These are phyloP conservation scores for Starmerella bacillaris DNA, from an alignment of 805 yeast species.

Conservation along the genomic window DNA sequence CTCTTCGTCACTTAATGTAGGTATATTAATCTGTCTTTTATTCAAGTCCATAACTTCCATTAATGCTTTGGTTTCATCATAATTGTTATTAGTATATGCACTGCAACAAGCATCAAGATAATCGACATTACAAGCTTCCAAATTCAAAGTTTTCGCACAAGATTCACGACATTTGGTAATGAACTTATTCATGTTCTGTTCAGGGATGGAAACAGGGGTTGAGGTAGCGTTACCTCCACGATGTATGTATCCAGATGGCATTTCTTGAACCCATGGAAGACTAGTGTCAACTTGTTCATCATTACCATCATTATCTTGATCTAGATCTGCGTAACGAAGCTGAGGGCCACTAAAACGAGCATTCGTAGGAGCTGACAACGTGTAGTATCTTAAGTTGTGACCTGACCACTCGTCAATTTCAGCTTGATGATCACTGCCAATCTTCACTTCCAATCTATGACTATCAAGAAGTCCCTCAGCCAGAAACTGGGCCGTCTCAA, in stretches of 20 bases:
- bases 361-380: conserved; percentile 2
- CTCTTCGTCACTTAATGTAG: conserved; percentile 52
- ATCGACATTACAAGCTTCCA: conserved; percentile 53
- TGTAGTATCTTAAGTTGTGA: conserved; percentile 52
- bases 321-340: conserved; percentile 1
- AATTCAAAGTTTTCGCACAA: conserved; percentile 36
- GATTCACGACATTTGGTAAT: conserved; percentile 33
- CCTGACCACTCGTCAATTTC: conserved; percentile 44
- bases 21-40: conserved; percentile 49
- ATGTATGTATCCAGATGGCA: conserved; percentile 67
- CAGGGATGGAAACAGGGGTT: conserved; percentile 46
- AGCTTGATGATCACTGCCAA: conserved; percentile 55
- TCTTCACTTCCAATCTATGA: conserved; percentile 47
- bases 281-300: conserved; percentile 13
- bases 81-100: conserved; percentile 34
- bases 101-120: conserved; percentile 59
- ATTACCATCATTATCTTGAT: conserved; percentile 1
- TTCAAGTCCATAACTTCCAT: conserved; percentile 32
- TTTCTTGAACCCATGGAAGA: conserved; percentile 50
- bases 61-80: conserved; percentile 36
- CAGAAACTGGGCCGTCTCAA: conserved; percentile 53
- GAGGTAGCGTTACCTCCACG: conserved; percentile 47
- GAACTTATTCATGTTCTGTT: conserved; percentile 34
- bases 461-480: conserved; percentile 61
- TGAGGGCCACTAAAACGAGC: conserved; percentile 1